Evolutionary conservation across 306 rosid genomes (phyloP).

Genomic region (Rubus parviflorus): DNA sequence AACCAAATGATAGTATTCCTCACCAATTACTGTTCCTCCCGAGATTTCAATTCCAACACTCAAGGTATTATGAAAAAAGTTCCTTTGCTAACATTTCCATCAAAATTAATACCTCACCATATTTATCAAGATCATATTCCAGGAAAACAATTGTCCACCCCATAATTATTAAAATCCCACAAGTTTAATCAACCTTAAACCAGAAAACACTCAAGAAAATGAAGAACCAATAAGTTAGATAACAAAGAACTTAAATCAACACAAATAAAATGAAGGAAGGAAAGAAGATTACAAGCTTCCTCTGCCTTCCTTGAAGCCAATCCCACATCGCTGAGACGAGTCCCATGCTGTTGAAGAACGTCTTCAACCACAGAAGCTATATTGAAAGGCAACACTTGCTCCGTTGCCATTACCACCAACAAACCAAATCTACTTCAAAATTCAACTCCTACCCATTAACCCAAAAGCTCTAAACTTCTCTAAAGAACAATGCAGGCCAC

Average conservation of each 20-base stretch:
- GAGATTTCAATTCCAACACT: background rate
- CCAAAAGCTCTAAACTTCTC: constrained; percentile 12
- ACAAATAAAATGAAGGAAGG: background rate
- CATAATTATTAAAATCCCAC: too few species aligned
- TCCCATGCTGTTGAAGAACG: constrained; percentile 65
- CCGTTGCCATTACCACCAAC: constrained; percentile 50
- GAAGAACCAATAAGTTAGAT: constrained; percentile 1
- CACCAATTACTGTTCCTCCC: background rate
- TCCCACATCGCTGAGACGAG: constrained; percentile 33
- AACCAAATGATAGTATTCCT: constrained; percentile 2
- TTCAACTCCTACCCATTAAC: constrained; percentile 26
- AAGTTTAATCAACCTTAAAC: background rate
- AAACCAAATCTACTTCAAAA: constrained; percentile 17
- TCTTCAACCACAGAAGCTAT: constrained; percentile 72
- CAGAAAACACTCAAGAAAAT: constrained; percentile 5
- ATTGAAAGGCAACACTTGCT: constrained; percentile 59
- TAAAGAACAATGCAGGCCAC: constrained; percentile 8
- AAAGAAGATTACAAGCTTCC: constrained; percentile 61
- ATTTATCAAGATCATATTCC: background rate
- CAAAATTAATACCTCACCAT: background rate
- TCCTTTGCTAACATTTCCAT: background rate
- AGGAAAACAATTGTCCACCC: background rate
- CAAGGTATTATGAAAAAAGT: background rate
- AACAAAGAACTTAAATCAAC: background rate
- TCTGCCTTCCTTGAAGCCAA: constrained; percentile 67